Conservation (phyloP, 768 basidiomycete genomes). For the Naganishia friedmannii region DNA sequence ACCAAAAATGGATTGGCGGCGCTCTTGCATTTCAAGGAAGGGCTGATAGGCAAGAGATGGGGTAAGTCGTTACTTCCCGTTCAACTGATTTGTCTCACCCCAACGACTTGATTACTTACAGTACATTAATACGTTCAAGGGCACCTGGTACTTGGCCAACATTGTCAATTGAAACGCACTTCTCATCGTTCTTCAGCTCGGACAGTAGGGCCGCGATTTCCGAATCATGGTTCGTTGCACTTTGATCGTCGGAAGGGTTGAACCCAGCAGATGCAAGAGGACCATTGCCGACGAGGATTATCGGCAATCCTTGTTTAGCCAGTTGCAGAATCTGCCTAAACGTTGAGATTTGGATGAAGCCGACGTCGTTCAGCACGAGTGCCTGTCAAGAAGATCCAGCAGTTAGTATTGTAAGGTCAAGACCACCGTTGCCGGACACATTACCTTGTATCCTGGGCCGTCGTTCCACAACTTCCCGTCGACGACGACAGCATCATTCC, state of each 20-base stretch:
- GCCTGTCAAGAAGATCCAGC: too few relatives aligned
- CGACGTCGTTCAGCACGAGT: background rate
- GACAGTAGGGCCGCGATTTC: background rate
- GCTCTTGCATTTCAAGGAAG: background rate
- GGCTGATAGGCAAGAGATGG: background rate
- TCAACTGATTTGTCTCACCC: background rate
- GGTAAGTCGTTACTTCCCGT: background rate
- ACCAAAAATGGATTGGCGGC: background rate
- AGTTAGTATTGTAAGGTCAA: too few relatives aligned
- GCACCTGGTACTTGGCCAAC: background rate
- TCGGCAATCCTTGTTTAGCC: background rate
- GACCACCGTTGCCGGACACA: too few relatives aligned
- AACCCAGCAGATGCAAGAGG: background rate
- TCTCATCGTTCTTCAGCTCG: background rate
- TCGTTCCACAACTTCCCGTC: background rate
- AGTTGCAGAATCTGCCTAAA: background rate
- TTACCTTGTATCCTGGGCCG: background rate
- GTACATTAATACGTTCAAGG: background rate
- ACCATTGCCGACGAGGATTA: background rate
- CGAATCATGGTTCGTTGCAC: background rate
- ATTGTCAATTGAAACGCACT: background rate
- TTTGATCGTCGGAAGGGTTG: background rate
- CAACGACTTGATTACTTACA: background rate
- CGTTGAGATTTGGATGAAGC: background rate
- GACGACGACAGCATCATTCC: background rate